A percentile compares a stretch with the other conserved stretches of the same genome.
Evolutionary conservation across 768 basidiomycete species (phyloP).

Genomic region (Phanerochaete sordida): DNA sequence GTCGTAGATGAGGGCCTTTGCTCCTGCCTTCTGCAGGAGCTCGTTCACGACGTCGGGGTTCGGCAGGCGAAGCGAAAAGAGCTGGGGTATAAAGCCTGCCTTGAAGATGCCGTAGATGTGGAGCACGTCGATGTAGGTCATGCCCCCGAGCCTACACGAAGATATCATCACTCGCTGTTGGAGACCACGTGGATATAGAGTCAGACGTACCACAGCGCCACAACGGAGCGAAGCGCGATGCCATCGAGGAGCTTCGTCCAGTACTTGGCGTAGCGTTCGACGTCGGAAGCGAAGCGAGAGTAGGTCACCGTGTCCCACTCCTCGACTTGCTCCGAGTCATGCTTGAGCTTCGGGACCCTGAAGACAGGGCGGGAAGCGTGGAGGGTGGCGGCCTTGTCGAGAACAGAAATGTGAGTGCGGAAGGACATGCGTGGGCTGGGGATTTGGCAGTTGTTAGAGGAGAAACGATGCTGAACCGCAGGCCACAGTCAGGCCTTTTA

Average conservation of each 20-base stretch:
- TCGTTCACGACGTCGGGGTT: slow-evolving; percentile 66
- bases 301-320: slow-evolving; percentile 62
- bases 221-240: slow-evolving; percentile 48
- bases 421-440: slow-evolving; percentile 17
- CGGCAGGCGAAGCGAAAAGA: slow-evolving; percentile 71
- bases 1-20: slow-evolving; percentile 64
- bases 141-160: slow-evolving; percentile 62
- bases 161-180: background rate
- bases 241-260: slow-evolving; percentile 49
- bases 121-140: slow-evolving; percentile 63
- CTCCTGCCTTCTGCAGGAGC: slow-evolving; percentile 52
- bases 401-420: slow-evolving; percentile 55
- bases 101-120: slow-evolving; percentile 71
- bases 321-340: slow-evolving; percentile 35
- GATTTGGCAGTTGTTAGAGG: background rate
- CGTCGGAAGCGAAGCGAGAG: slow-evolving; percentile 54
- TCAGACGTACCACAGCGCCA: slow-evolving; percentile 63
- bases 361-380: slow-evolving; percentile 51
- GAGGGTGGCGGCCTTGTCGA: slow-evolving; percentile 46
- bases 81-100: slow-evolving; percentile 69
- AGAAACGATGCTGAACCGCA: background rate
- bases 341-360: slow-evolving; percentile 43
- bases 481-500: background rate
- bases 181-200: background rate
- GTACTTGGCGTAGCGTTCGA: slow-evolving; percentile 58